Percentiles rank a stretch among this genome's conserved stretches.
Conservation (phyloP, 805 yeast species). For the Nakazawaea siamensis region DNA sequence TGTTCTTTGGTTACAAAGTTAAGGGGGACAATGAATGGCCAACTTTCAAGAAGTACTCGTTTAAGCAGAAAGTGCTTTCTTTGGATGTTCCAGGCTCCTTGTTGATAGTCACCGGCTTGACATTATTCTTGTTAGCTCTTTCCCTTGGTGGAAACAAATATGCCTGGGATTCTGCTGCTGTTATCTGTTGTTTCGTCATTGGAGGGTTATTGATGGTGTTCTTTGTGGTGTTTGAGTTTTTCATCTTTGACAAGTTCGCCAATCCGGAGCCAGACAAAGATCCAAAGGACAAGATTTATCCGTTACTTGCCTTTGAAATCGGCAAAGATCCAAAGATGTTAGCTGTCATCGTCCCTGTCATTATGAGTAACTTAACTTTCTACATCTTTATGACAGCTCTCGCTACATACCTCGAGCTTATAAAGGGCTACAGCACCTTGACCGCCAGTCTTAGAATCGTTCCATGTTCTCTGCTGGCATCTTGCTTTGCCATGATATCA, state of each 20-base stretch:
- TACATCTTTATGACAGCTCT: slow-evolving; percentile 20
- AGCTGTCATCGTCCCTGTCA: slow-evolving; percentile 25
- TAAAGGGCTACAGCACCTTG: slow-evolving; percentile 19
- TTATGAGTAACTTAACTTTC: slow-evolving; percentile 29
- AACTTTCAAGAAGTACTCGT: neutral
- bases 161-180: slow-evolving; percentile 47
- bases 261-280: neutral
- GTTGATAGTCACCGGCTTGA: slow-evolving; percentile 32
- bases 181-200: slow-evolving; percentile 36
- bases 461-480: neutral
- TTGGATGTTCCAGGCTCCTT: slow-evolving; percentile 46
- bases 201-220: slow-evolving; percentile 29
- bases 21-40: slow-evolving; percentile 20
- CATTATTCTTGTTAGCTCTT: slow-evolving; percentile 37
- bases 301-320: slow-evolving; percentile 69
- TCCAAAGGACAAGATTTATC: slow-evolving; percentile 43
- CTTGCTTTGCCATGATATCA: neutral
- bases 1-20: slow-evolving; percentile 30
- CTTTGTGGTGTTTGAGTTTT: slow-evolving; percentile 19
- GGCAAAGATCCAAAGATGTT: slow-evolving; percentile 50
- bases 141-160: slow-evolving; percentile 47
- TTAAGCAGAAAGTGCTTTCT: slow-evolving; percentile 10
- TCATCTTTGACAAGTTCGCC: neutral
- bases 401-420: slow-evolving; percentile 43
- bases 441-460: neutral